phyloP scores from a whole-genome alignment of 768 basidiomycete genomes.

The Filobasidium floriforme region DNA sequence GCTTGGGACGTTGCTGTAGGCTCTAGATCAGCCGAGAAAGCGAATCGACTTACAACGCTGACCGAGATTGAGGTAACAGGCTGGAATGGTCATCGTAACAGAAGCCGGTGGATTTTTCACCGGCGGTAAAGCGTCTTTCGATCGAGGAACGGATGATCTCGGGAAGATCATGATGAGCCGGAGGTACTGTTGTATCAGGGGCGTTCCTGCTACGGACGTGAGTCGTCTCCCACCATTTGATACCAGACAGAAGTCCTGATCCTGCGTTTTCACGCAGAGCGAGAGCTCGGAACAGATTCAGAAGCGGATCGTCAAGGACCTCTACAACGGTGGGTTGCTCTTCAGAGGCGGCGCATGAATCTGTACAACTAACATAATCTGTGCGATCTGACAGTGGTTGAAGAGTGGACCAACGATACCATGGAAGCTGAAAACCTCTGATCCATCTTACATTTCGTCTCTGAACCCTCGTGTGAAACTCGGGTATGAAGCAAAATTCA shows the following conservation, averaged over 20 bases:
- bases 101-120: slow-evolving; percentile 79
- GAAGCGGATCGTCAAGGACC: slow-evolving; percentile 70
- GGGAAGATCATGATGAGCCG: slow-evolving; percentile 42
- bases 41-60: no score
- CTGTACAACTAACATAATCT: not conserved
- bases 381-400: not conserved
- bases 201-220: slow-evolving; percentile 37
- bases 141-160: slow-evolving; percentile 45
- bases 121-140: slow-evolving; percentile 51
- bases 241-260: no score
- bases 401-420: slow-evolving; percentile 7
- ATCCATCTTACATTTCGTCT: not conserved
- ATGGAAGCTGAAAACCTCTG: not conserved
- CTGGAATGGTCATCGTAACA: slow-evolving; percentile 81
- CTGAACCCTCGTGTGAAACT: not conserved
- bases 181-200: slow-evolving; percentile 44
- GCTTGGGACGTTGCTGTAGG: slow-evolving; percentile 65
- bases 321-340: slow-evolving; percentile 53
- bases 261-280: slow-evolving; percentile 27
- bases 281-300: slow-evolving; percentile 69
- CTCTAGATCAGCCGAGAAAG: no score
- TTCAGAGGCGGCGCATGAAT: not conserved
- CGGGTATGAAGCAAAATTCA: not conserved
- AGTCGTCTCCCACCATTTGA: slow-evolving; percentile 13
- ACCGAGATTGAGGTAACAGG: slow-evolving; percentile 47